Conservation (phyloP, 495 filamentous ascomycete genomes). For the Melanomma pulvis-pyrius region DNA sequence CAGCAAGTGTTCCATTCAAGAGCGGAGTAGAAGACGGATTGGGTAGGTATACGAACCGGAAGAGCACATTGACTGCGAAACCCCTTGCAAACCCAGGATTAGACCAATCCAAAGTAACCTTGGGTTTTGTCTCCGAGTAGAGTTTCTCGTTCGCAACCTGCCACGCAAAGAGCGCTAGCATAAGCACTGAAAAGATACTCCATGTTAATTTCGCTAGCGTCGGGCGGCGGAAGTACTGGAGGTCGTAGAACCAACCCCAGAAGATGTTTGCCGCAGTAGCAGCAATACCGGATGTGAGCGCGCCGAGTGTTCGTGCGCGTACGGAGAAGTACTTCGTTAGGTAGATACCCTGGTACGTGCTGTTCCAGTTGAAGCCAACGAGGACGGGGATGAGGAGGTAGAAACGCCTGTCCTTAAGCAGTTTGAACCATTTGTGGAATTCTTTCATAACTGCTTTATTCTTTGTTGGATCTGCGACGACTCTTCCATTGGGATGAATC, state of each 20-base stretch:
- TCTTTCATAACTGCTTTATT: conserved; percentile 50
- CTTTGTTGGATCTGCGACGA: conserved; percentile 48
- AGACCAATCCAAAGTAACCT: conserved; percentile 47
- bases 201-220: conserved; percentile 46
- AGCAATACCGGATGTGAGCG: conserved; percentile 53
- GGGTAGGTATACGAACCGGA: conserved; percentile 36
- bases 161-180: conserved; percentile 45
- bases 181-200: conserved; percentile 34
- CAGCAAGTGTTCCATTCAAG: neutral
- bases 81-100: conserved; percentile 48
- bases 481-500: conserved; percentile 54
- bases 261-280: conserved; percentile 53
- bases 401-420: conserved; percentile 54
- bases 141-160: conserved; percentile 49
- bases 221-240: conserved; percentile 44
- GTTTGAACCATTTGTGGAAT: conserved; percentile 52
- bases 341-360: conserved; percentile 61
- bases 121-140: conserved; percentile 37
- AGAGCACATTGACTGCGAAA: conserved; percentile 48
- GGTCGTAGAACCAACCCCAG: conserved; percentile 54
- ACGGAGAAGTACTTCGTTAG: conserved; percentile 64
- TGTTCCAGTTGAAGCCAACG: conserved; percentile 59
- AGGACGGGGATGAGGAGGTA: conserved; percentile 58
- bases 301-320: conserved; percentile 55
- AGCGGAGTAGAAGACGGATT: neutral